Evolutionary conservation across 1,284 basidiomycete species (phyloP), one percentile per base, ranked within the genome.

Genomic region (Lentinus polychrous): DNA sequence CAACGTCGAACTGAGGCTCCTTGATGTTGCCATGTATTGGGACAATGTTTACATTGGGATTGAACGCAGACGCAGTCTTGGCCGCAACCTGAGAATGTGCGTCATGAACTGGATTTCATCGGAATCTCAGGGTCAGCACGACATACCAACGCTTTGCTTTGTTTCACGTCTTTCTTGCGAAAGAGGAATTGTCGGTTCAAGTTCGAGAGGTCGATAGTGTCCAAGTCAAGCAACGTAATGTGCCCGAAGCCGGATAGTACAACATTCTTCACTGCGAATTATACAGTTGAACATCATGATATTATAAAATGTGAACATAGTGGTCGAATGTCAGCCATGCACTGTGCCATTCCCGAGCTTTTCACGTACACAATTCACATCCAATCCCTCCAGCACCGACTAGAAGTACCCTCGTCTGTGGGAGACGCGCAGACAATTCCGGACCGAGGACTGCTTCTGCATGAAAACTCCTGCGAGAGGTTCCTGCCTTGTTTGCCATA

Each of bases 121-220:
- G 15, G 23, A 12, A 18, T 15, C n/a, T n/a, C 10, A 27, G 27
- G 27, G 27, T 27, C 10, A 5, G 10, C 27, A 27, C 5, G 27
- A 1, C 62, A 49, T 51, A 89, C 92, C 65, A 95, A 63, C 6
- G 94, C 88, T 71, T 99, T 99, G 58, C 93, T 87, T 63, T 97
- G 90, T 61, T 96, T 95, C 52, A 99, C 91, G 63, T 98, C 94
- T 59, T 94, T 94, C 70, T 98, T 98, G 55, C 84, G 83, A 70
- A 99, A 99, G 34, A 99, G 74, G 67, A 99, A 99, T 63, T 99
- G 96, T 18, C 96, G 81, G 64, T 99, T 99, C 46, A 99, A 75
- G 65, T 99, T 99, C 46, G 94, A 97, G 27, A 99, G 78, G 75
- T 99, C 96, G 67, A 99, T 99, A 6, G 95, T 99, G 70, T 99